Conservation (phyloP, 75 land plant species). For the Pinus taeda region DNA sequence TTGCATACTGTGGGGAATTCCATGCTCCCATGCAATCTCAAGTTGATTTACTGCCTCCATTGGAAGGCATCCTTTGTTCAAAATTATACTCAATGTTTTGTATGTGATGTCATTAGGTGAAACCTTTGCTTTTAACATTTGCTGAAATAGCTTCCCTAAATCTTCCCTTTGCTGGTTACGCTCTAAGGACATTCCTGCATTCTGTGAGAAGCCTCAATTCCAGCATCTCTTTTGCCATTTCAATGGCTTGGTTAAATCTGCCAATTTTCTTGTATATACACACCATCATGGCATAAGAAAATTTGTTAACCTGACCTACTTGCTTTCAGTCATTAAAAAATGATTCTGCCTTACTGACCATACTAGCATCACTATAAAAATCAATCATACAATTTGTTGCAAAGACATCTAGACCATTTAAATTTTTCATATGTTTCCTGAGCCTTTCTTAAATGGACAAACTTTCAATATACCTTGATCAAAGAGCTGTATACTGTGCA, state of each 20-base stretch:
- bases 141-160: slow-evolving; percentile 19
- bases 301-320: slow-evolving; percentile 42
- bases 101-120: slow-evolving; percentile 34
- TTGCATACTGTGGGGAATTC: slow-evolving; percentile 42
- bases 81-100: slow-evolving; percentile 40
- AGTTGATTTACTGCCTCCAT: slow-evolving; percentile 50
- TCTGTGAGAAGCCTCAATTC: slow-evolving; percentile 37
- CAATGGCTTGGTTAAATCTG: no score
- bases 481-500: slow-evolving; percentile 46
- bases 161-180: slow-evolving; percentile 49
- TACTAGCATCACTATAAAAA: slow-evolving; percentile 49
- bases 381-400: slow-evolving; percentile 67
- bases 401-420: slow-evolving; percentile 47
- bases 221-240: slow-evolving; percentile 11
- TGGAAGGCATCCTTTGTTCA: slow-evolving; percentile 56
- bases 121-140: slow-evolving; percentile 8
- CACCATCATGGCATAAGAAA: slow-evolving; percentile 76
- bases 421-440: slow-evolving; percentile 32
- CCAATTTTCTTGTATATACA: neutral
- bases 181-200: slow-evolving; percentile 55
- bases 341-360: slow-evolving; percentile 47
- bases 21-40: slow-evolving; percentile 33
- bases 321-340: slow-evolving; percentile 40
- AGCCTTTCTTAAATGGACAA: slow-evolving; percentile 50
- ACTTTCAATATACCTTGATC: slow-evolving; percentile 62